These are phyloP conservation scores for Exophiala alcalophila DNA, from an alignment of 2,329 filamentous ascomycete genomes.

Conservation along the genomic window DNA sequence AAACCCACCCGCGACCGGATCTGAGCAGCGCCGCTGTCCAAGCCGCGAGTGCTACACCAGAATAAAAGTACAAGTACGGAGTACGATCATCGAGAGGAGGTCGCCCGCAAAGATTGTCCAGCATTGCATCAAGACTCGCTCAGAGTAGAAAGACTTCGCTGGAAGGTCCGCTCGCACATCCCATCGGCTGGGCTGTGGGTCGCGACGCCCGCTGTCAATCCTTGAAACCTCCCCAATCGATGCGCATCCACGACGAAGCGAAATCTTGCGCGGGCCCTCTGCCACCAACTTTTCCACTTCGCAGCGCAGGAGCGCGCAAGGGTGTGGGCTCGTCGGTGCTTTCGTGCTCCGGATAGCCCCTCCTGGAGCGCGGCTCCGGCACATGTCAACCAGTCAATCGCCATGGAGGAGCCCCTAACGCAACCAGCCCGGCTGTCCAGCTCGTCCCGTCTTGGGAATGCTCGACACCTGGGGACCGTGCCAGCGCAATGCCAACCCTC, in stretches of 20 bases:
- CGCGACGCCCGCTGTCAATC: conserved; percentile 13
- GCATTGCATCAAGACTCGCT: conserved; percentile 16
- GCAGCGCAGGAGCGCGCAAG: background rate
- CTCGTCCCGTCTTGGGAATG: conserved; percentile 19
- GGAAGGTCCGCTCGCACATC: no score
- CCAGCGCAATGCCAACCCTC: conserved; percentile 23
- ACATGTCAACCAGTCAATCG: conserved; percentile 20
- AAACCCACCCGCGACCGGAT: conserved; percentile 21
- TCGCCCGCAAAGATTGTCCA: conserved; percentile 6
- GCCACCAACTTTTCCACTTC: conserved; percentile 17
- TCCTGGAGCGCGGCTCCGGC: conserved; percentile 11
- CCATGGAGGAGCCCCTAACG: conserved; percentile 20
- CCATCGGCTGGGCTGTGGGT: conserved; percentile 16
- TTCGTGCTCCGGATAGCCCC: conserved; percentile 12
- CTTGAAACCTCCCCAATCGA: conserved; percentile 28
- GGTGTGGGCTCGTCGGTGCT: conserved; percentile 8
- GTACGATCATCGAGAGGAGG: no score
- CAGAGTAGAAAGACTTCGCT: no score
- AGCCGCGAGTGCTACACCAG: background rate
- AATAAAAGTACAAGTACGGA: no score
- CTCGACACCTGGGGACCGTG: conserved; percentile 13
- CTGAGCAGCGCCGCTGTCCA: conserved; percentile 6
- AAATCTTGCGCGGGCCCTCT: conserved; percentile 22
- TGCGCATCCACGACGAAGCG: background rate
- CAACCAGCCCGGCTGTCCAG: conserved; percentile 10